These are phyloP conservation scores for Microbotryum lychnidis-dioicae DNA, from an alignment of 1,284 basidiomycete species.

Conservation along the genomic window DNA sequence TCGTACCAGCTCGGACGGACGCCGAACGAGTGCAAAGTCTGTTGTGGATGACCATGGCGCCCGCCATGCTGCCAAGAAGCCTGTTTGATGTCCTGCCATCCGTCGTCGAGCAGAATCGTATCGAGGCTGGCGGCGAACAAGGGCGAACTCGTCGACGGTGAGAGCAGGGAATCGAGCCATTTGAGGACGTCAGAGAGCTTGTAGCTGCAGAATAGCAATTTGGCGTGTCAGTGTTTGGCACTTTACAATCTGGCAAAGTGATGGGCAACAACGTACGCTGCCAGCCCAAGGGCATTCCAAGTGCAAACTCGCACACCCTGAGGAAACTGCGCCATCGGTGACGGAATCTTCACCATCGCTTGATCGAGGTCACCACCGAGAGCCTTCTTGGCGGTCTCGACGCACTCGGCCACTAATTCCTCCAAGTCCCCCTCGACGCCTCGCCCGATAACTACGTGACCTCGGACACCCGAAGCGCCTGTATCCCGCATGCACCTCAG, in stretches of 20 bases:
- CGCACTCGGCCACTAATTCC: slow-evolving; percentile 10
- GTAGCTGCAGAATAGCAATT: slow-evolving; percentile 6
- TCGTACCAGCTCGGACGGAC: slow-evolving; percentile 15
- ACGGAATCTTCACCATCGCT: background rate
- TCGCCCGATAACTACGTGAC: slow-evolving; percentile 15
- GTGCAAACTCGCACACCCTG: slow-evolving; percentile 21
- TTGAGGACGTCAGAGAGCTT: slow-evolving; percentile 17
- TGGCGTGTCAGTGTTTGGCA: no score
- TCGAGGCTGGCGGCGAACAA: slow-evolving; percentile 12
- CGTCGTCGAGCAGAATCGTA: slow-evolving; percentile 33
- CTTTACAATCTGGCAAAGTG: no score
- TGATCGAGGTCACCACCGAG: background rate
- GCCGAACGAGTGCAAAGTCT: slow-evolving; percentile 7
- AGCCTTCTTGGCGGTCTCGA: background rate
- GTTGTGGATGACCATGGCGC: background rate
- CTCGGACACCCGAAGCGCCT: background rate
- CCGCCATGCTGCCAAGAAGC: background rate
- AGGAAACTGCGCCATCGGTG: background rate
- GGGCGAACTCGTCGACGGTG: background rate
- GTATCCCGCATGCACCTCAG: slow-evolving; percentile 20
- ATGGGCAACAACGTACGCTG: no score
- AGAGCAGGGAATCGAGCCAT: slow-evolving; percentile 15
- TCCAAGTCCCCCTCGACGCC: slow-evolving; percentile 11
- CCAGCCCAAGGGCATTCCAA: slow-evolving; percentile 28
- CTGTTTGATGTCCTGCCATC: slow-evolving; percentile 29